phyloP scores from a whole-genome alignment of 2,329 filamentous ascomycete genomes.

The Verticillium nonalfalfae region DNA sequence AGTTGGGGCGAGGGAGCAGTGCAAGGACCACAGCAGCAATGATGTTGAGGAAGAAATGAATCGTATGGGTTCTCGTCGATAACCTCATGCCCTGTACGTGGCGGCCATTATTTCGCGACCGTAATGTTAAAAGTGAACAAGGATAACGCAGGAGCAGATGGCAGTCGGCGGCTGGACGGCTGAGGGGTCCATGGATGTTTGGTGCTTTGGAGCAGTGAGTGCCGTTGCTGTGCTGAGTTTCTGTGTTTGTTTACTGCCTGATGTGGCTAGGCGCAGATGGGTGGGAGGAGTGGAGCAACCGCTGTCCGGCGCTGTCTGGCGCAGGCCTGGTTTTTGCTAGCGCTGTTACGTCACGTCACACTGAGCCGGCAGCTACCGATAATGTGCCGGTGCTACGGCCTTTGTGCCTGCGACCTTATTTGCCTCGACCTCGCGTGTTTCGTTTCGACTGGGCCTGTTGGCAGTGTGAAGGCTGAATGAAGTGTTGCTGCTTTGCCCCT shows the following conservation, averaged over 20 bases:
- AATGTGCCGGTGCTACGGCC: neutral
- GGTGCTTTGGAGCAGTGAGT: neutral
- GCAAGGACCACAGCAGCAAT: neutral
- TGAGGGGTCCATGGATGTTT: conserved; percentile 1
- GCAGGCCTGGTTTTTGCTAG: neutral
- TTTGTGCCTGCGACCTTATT: too few species aligned
- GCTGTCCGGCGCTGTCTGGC: neutral
- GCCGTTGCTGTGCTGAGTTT: neutral
- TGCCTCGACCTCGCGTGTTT: neutral
- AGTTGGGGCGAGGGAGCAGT: neutral
- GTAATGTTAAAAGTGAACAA: conserved; percentile 1
- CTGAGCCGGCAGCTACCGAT: neutral
- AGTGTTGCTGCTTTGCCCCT: neutral
- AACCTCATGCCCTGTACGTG: neutral
- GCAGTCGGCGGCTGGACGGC: neutral
- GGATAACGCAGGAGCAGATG: neutral
- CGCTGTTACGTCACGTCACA: neutral
- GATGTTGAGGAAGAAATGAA: conserved; percentile 1
- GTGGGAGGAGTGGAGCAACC: neutral
- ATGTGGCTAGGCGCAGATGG: neutral
- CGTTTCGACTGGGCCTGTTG: neutral
- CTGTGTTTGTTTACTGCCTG: conserved; percentile 3
- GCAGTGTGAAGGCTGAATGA: neutral
- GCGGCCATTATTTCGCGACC: conserved; percentile 1
- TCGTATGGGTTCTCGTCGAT: conserved; percentile 1